Base-by-base conservation (phyloP, 352 stramenopile genomes). In the Pythium biforme region DNA sequence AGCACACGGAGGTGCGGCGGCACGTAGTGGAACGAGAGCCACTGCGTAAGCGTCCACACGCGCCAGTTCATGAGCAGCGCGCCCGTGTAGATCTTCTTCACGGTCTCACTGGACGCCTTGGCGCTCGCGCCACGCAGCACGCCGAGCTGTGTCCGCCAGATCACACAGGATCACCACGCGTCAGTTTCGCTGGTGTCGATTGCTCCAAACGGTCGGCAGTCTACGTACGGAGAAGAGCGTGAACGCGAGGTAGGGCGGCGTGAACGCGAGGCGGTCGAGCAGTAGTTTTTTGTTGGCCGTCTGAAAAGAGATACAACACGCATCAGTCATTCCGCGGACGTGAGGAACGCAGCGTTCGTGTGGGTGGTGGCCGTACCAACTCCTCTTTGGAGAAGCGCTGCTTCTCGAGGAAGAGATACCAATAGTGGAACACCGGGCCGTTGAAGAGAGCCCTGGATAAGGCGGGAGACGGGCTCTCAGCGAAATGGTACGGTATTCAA, bases 281-380 rank as follows among this genome's bases (percentile, higher is more conserved):
- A 90, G 33, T 6, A 91, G 72, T 66, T 91, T 91, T 53, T 88
- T 83, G 73, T 86, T 91, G n/a, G 79, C 65, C 0, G 79, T 88
- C 82, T 91, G 27, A 11, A 17, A 39, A 34, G 2, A 49, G 31
- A 15, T 37, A 37, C 31, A 37, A 8, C 8, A 37, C 31, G 14
- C 31, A 10, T 37, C 8, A 37, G 31, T 37, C 14, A 55, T 33
- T 20, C 8, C 5, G 31, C 8, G 14, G 14, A 37, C 31, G 31
- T 37, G n/a, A n/a, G n/a, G n/a, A 50, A 50, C 43, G 14, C 20
- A 52, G 4, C 22, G 48, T 37, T 22, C 15, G 9, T 31, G 20
- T 57, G 10, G 31, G 8, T 37, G 31, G 8, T 15, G 2, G 14
- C 31, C 47, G 14, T 39, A 89, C 79, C 80, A 90, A 43, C 52